Evolutionary conservation across 2,329 filamentous ascomycete species (phyloP).

Genomic region (Dactylellina drechsleri): DNA sequence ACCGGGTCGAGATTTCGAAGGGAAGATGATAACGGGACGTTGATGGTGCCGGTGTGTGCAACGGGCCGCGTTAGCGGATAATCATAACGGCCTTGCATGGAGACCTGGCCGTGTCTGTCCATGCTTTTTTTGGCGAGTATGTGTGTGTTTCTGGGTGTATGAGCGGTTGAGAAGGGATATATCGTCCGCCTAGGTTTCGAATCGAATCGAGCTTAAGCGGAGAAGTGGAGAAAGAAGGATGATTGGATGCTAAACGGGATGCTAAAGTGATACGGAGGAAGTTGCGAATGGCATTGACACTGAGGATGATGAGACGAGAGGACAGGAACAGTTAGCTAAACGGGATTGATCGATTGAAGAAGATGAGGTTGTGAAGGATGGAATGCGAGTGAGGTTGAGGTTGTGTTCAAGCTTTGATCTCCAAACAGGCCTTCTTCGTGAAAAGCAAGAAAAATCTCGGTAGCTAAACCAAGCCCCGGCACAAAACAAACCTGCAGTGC

Average conservation of each 20-base stretch:
- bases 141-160: too few relatives aligned
- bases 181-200: slow-evolving; percentile 25
- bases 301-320: slow-evolving; percentile 3
- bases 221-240: slow-evolving; percentile 44
- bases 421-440: slow-evolving; percentile 50
- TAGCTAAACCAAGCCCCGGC: slow-evolving; percentile 30
- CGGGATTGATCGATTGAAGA: slow-evolving; percentile 9
- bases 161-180: slow-evolving; percentile 18
- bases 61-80: slow-evolving; percentile 51
- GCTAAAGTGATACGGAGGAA: slow-evolving; percentile 25
- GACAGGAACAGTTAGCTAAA: slow-evolving; percentile 34
- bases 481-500: slow-evolving; percentile 22
- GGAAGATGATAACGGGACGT: slow-evolving; percentile 47
- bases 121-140: slow-evolving; percentile 30
- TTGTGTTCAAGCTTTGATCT: slow-evolving; percentile 54
- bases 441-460: slow-evolving; percentile 55
- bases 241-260: slow-evolving; percentile 30
- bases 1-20: slow-evolving; percentile 47
- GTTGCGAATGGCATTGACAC: slow-evolving; percentile 50
- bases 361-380: slow-evolving; percentile 18
- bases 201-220: slow-evolving; percentile 32
- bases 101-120: slow-evolving; percentile 53
- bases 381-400: slow-evolving; percentile 25
- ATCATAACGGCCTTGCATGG: slow-evolving; percentile 53
- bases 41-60: slow-evolving; percentile 48